Evolutionary conservation across 495 filamentous ascomycete species (phyloP).

Genomic region (Penicillium canescens): DNA sequence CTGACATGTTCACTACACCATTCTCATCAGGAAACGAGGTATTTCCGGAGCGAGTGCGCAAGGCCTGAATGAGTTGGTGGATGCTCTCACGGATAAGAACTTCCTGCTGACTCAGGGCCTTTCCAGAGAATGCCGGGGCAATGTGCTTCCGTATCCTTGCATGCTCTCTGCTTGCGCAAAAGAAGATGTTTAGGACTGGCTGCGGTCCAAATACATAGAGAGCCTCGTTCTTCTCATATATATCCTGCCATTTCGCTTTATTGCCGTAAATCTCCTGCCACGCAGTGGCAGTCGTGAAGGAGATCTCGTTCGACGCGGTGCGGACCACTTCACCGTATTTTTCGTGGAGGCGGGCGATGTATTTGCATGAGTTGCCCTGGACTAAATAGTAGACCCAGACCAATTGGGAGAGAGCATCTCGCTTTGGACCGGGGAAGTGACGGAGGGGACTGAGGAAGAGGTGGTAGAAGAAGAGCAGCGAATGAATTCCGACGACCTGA

Average conservation of each 20-base stretch:
- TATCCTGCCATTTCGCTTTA: not conserved
- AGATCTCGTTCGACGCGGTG: slow-evolving; percentile 22
- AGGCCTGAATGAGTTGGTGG: not conserved
- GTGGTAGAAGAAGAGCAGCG: too few relatives aligned
- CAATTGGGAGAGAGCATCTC: slow-evolving; percentile 21
- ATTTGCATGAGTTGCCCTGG: slow-evolving; percentile 6
- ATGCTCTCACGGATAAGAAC: not conserved
- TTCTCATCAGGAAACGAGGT: not conserved
- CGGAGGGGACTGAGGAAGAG: slow-evolving; percentile 33
- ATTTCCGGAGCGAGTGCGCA: slow-evolving; percentile 1
- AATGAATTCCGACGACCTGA: too few relatives aligned
- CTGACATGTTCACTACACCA: slow-evolving; percentile 9
- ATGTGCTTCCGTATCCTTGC: slow-evolving; percentile 2
- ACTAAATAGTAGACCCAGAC: slow-evolving; percentile 10
- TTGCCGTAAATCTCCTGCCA: slow-evolving; percentile 20
- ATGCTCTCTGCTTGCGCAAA: slow-evolving; percentile 2
- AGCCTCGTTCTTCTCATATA: slow-evolving; percentile 1
- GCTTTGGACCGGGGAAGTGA: slow-evolving; percentile 28
- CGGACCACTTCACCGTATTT: slow-evolving; percentile 28
- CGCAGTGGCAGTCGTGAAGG: slow-evolving; percentile 20
- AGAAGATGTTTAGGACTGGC: not conserved
- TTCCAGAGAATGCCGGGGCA: slow-evolving; percentile 5
- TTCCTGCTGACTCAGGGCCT: slow-evolving; percentile 7
- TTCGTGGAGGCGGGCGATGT: slow-evolving; percentile 18
- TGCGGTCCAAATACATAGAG: slow-evolving; percentile 1